Base-by-base conservation (phyloP, 2,329 filamentous ascomycete species). In the Sporothrix variecibatus region DNA sequence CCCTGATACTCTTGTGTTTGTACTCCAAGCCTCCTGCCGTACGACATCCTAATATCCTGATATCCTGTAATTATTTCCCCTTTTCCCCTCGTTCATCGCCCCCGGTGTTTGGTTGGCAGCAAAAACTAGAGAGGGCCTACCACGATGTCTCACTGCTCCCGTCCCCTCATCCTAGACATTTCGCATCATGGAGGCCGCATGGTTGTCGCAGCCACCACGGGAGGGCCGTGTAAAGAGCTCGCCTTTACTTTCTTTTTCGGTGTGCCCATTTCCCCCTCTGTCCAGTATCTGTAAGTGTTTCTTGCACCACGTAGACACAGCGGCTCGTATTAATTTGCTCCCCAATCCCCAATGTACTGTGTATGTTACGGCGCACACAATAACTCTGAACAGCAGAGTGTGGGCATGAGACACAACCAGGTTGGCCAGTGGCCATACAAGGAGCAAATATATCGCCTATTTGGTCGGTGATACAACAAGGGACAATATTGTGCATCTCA, bases 131-230 rank as follows among this genome's bases (percentile, higher is more conserved):
- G 20, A 23, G 8, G 28, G 34, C n/a, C n/a, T 65, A n/a, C 26
- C 12, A 69, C 23, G 7, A 23, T 58, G 49, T 71, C 68, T 71
- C 68, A 58, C 49, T 40, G 51, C 51, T 43, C 34, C 65, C 65
- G 28, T 51, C 65, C 28, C 38, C 65, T 20, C 8, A 70, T 56
- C 49, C 43, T 31, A 56, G 46, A 34, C 67, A 38, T 38, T 23
- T 34, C n/a, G 67, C 28, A 53, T 40, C 68, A 43, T 71, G 49
- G 68, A 43, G 49, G 51, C 68, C 51, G 34, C 68, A 58, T 71
- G 68, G 34, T 28, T 53, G 28, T 46, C 46, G 67, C 31, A 56
- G 67, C 46, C 49, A 56, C 64, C 9, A 56, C 46, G 46, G 67
- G 28, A 34, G 11, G 6, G 17, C 46, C 62, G 62, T 65, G 38